These are phyloP conservation scores for Spathaspora boniae DNA, from an alignment of 805 yeast species.

Conservation along the genomic window DNA sequence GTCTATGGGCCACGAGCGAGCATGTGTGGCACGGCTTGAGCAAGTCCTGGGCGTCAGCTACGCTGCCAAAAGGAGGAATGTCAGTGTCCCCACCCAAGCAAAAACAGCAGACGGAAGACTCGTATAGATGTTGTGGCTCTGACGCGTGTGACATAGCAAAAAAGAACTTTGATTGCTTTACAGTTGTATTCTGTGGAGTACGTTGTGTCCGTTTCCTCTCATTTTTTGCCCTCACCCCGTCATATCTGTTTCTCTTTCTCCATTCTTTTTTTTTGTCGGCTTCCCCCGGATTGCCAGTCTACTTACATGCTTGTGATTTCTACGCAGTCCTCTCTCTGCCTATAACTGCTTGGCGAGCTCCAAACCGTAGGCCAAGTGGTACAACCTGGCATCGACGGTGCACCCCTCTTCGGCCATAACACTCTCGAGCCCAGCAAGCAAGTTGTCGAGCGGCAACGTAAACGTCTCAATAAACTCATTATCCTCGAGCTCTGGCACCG, in stretches of 20 bases:
- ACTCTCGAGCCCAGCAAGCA: constrained; percentile 51
- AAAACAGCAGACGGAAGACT: constrained; percentile 23
- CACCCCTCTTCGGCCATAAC: constrained; percentile 61
- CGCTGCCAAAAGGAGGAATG: constrained; percentile 36
- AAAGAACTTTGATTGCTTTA: too few relatives aligned
- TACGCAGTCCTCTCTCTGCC: too few relatives aligned
- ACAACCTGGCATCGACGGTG: constrained; percentile 81
- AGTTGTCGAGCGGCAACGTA: constrained; percentile 56
- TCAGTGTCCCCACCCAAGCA: constrained; percentile 40
- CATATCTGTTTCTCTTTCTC: too few relatives aligned
- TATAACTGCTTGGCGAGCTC: constrained; percentile 39
- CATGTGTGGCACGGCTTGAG: constrained; percentile 38
- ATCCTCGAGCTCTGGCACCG: constrained; percentile 77
- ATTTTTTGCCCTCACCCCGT: too few relatives aligned
- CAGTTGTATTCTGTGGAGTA: too few relatives aligned
- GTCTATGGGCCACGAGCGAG: constrained; percentile 31
- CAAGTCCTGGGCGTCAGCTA: constrained; percentile 33
- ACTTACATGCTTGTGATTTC: too few relatives aligned
- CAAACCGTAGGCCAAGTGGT: constrained; percentile 81
- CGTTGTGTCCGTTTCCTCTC: too few relatives aligned
- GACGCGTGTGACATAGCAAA: too few relatives aligned
- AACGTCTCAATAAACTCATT: constrained; percentile 92
- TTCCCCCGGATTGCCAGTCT: too few relatives aligned
- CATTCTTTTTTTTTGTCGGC: too few relatives aligned
- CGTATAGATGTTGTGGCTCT: too few relatives aligned